Evolutionary conservation across 306 rosid species (phyloP), one percentile per base, ranked within the genome.

Genomic region (Chamaecrista fasciculata): DNA sequence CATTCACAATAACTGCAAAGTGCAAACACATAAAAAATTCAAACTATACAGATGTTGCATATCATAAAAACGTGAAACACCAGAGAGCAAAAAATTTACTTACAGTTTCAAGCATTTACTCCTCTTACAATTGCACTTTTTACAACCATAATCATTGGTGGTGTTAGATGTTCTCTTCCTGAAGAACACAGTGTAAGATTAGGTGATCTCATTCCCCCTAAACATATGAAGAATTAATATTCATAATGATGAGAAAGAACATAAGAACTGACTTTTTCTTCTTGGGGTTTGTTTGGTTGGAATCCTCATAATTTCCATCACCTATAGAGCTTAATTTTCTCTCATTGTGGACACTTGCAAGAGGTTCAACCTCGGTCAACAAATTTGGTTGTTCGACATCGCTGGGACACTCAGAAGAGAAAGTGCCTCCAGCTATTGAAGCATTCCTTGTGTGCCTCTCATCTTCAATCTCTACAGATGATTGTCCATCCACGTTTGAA

Each of bases 1-100:
- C 92, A 87, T 21, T 80, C 84, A 53, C 92, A 87, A 57, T 87
- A 87, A 67, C 89, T 87, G 77, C 10, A 70, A 60, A 72, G n/a
- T n/a, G n/a, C n/a, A n/a, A 1, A 25, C 28, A 60, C 36, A 42
- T 33, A 4, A 33, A 33, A 33, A 33, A 34, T 19, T 56, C 26
- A 51, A 49, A 43, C 20, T 21, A 50, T 14, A 55, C 10, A 14
- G 21, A 16, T 44, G 29, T 14, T 24, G 21, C 48, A 6, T 16
- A 33, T 1, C 33, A 64, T 6, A 29, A 51, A 31, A 47, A 70
- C 18, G 62, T 25, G 23, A 39, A 8, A 21, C 9, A 9, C 19
- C 23, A 19, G 14, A 25, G 9, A 24, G 7, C 3, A 4, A 26
- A 8, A 33, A 72, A 70, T n/a, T 44, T 48, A 69, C 91, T 70